phyloP scores from a whole-genome alignment of 306 rosid species.

The Corylus americana region DNA sequence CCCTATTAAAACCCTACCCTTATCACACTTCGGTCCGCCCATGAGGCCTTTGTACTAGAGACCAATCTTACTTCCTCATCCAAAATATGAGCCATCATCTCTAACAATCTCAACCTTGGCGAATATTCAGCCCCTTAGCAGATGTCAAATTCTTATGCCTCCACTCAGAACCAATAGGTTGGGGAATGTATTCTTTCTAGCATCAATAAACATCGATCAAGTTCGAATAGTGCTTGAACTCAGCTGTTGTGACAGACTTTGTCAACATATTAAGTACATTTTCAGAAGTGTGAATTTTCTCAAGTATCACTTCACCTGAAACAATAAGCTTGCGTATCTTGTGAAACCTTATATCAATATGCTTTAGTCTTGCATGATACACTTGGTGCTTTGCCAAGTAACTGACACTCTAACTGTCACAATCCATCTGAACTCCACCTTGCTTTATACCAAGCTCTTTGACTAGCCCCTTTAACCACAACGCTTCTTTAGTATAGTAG shows the following conservation, averaged over 20 bases:
- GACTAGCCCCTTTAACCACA: neutral
- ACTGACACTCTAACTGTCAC: neutral
- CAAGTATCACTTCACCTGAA: neutral
- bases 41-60: too few relatives aligned
- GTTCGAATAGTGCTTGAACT: neutral
- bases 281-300: neutral
- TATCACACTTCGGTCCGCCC: too few relatives aligned
- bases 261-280: neutral
- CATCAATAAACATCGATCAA: neutral
- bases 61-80: too few relatives aligned
- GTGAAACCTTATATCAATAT: neutral
- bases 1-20: too few relatives aligned
- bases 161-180: neutral
- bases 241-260: neutral
- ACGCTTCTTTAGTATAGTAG: neutral
- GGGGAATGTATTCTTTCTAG: neutral
- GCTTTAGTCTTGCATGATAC: neutral
- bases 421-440: neutral
- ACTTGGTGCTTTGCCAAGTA: neutral
- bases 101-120: neutral
- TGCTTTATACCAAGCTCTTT: neutral
- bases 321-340: neutral
- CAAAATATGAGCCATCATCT: neutral
- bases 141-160: neutral
- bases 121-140: neutral